Evolutionary conservation across 1,139 yeast genomes (phyloP), one percentile per base, ranked within the genome.

Genomic region (Candida pseudocylindracea): DNA sequence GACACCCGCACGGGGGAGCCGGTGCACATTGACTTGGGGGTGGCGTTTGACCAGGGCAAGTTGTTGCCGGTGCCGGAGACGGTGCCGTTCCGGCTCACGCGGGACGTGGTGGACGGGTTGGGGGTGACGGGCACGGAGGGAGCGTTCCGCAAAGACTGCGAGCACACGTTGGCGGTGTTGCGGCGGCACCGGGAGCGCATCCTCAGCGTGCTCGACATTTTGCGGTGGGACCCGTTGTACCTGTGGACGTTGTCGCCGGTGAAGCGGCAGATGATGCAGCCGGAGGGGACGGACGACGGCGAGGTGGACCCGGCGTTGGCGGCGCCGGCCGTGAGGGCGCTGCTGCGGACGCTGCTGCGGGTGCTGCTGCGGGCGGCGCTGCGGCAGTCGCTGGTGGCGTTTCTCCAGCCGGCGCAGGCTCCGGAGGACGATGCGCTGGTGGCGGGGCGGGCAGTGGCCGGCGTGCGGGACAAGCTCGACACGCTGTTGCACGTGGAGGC

Each of bases 21-120:
- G 0, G 72, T 91, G 26, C 98, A 91, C 49, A 91, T 91, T 43
- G 99, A 91, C 49, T 56, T 91, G 28, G 99, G 98, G 0, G 88
- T 88, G 35, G 92, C 96, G 0, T 91, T 91, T 54, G 98, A 91
- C 46, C 85, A 76, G 45, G 98, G 98, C 0, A 73, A 68, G 42
- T 51, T 72, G 11, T 55, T 91, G 31, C 76, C 91, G 0, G 66
- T 85, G 12, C 98, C 99, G 0, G 99, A 91, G 44, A 65, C 79
- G 0, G 93, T 91, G 2, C 98, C 99, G 1, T 91, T 91, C 48
- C 55, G 99, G 40, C 55, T 91, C 30, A 81, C 96, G 0, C 54
- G 94, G 38, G 98, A 91, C 48, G 57, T 88, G 13, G 79, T 85
- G 4, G 95, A 85, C 53, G 99, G 93, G 0, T 67, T 91, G 56